Evolutionary conservation across 2,329 filamentous ascomycete genomes (phyloP).

Genomic region (Colletotrichum sp.): DNA sequence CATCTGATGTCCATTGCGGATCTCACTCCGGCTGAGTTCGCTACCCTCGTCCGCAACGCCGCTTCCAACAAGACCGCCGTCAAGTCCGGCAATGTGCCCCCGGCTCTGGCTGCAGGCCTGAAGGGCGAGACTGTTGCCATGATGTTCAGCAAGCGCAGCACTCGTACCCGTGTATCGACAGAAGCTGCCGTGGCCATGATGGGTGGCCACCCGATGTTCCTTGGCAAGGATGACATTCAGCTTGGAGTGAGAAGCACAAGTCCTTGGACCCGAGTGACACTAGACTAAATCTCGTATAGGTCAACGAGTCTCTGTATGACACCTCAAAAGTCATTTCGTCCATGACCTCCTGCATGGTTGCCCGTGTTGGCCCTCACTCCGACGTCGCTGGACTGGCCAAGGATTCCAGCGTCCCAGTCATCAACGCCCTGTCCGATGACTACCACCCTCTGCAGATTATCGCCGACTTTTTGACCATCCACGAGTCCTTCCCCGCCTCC

Average conservation of each 20-base stretch:
- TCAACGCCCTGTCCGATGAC: constrained; percentile 86
- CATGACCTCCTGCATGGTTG: constrained; percentile 85
- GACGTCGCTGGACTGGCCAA: constrained; percentile 75
- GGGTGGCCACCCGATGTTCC: constrained; percentile 94
- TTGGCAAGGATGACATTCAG: constrained; percentile 95
- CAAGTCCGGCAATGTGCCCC: constrained; percentile 70
- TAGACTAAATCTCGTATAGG: constrained; percentile 44
- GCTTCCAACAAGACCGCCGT: constrained; percentile 75
- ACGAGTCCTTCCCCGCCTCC: constrained; percentile 72
- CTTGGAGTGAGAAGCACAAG: constrained; percentile 69
- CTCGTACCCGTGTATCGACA: constrained; percentile 90
- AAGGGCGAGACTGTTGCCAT: constrained; percentile 85
- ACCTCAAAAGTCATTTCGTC: constrained; percentile 93
- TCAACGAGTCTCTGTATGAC: constrained; percentile 95
- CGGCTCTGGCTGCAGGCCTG: constrained; percentile 65
- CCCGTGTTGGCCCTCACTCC: constrained; percentile 77
- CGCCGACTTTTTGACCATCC: constrained; percentile 90
- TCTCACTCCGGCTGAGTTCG: constrained; percentile 79
- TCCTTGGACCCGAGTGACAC: background rate
- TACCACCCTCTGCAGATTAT: constrained; percentile 95
- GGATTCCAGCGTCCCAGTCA: constrained; percentile 78
- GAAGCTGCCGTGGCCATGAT: constrained; percentile 88
- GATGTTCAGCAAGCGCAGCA: constrained; percentile 97
- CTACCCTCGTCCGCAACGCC: constrained; percentile 83
- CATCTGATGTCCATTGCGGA: constrained; percentile 94